These are phyloP conservation scores for Dentipellis sp. DNA, from an alignment of 768 basidiomycete species.

Conservation along the genomic window DNA sequence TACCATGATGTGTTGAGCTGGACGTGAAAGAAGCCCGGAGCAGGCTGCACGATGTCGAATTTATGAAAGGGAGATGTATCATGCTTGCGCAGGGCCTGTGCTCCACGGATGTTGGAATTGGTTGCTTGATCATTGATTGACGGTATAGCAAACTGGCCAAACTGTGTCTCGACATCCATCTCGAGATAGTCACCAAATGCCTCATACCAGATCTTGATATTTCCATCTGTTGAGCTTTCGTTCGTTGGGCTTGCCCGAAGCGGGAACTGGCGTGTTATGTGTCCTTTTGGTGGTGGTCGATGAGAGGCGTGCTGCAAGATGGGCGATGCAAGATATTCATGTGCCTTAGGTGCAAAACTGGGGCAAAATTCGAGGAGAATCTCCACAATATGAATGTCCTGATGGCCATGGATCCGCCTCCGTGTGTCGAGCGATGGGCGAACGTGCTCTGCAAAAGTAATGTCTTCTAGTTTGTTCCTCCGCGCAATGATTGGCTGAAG, in stretches of 20 bases:
- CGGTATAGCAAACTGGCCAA: neutral
- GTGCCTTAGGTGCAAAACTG: neutral
- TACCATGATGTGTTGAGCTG: neutral
- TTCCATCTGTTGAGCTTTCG: neutral
- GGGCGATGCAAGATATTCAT: neutral
- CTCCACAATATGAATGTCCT: neutral
- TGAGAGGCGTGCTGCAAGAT: neutral
- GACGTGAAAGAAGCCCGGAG: neutral
- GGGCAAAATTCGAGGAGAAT: neutral
- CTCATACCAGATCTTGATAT: neutral
- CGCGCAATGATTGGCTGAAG: neutral
- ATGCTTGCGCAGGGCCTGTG: neutral
- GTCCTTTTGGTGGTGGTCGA: neutral
- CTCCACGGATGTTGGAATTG: neutral
- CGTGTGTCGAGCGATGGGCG: neutral
- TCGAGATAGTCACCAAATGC: neutral
- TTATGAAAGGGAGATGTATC: neutral
- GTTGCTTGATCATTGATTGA: neutral
- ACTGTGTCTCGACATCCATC: neutral
- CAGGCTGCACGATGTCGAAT: neutral
- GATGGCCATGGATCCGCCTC: neutral
- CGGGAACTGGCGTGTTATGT: neutral
- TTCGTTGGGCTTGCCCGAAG: neutral
- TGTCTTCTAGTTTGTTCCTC: neutral
- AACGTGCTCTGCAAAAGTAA: neutral